These are phyloP conservation scores for Cladorrhinum samala DNA, from an alignment of 495 filamentous ascomycete genomes.

Conservation along the genomic window DNA sequence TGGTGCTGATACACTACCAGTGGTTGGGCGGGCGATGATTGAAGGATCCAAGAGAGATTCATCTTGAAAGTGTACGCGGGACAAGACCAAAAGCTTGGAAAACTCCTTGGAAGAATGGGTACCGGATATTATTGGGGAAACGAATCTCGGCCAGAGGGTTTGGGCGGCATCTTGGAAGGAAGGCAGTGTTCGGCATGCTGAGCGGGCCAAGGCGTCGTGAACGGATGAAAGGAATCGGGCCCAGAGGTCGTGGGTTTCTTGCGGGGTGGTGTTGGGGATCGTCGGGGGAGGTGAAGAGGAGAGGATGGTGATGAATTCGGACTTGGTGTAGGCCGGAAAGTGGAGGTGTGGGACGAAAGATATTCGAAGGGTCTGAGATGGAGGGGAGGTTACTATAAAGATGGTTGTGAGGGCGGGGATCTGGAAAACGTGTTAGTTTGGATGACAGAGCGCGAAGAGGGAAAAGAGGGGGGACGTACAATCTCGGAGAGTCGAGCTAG, in stretches of 20 bases:
- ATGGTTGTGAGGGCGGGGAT: constrained; percentile 73
- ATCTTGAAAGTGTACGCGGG: constrained; percentile 67
- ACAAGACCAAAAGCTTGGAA: constrained; percentile 67
- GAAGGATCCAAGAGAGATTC: constrained; percentile 65
- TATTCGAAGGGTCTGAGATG: constrained; percentile 63
- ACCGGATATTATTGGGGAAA: constrained; percentile 57
- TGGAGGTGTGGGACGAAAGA: constrained; percentile 71
- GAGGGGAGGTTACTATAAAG: constrained; percentile 69
- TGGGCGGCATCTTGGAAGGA: constrained; percentile 51
- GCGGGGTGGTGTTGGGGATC: constrained; percentile 31
- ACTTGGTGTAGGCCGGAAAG: constrained; percentile 79
- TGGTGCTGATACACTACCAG: background rate
- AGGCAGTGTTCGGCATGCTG: constrained; percentile 59
- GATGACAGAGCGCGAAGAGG: background rate
- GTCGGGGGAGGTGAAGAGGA: constrained; percentile 31
- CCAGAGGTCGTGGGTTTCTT: constrained; percentile 63
- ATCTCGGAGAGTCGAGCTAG: constrained; percentile 31
- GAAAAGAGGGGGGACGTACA: constrained; percentile 10
- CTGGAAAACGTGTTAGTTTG: constrained; percentile 42
- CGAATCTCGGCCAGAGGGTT: constrained; percentile 65
- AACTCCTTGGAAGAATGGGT: constrained; percentile 71
- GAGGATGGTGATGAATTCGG: constrained; percentile 70
- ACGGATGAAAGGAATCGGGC: constrained; percentile 66
- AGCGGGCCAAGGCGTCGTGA: constrained; percentile 64
- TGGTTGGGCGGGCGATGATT: constrained; percentile 47